Percentiles rank a stretch among this genome's conserved stretches.
Evolutionary conservation across 2,329 filamentous ascomycete genomes (phyloP).

Genomic region (Phialocephala sp.): DNA sequence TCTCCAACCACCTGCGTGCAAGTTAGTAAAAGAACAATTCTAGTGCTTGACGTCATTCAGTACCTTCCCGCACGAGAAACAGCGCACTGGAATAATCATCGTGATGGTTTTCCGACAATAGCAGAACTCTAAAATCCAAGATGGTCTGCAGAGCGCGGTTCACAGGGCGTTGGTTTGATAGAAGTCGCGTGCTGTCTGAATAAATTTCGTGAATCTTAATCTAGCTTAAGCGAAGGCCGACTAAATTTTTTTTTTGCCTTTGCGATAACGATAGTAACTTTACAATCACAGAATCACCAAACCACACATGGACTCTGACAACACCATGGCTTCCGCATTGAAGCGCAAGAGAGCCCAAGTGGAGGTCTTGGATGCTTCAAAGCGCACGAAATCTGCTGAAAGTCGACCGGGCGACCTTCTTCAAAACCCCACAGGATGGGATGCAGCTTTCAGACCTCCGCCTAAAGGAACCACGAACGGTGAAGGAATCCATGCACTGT

Average conservation of each 20-base stretch:
- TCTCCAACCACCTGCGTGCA: constrained; percentile 83
- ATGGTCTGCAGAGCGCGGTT: not conserved
- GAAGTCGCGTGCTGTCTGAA: constrained; percentile 3
- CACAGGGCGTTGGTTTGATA: not conserved
- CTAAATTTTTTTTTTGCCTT: not conserved
- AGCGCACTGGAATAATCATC: constrained; percentile 99
- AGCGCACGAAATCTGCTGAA: constrained; percentile 39
- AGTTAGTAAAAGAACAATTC: constrained; percentile 15
- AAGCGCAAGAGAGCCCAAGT: constrained; percentile 45
- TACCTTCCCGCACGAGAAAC: constrained; percentile 99
- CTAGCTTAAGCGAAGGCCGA: not conserved
- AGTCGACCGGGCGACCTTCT: constrained; percentile 23
- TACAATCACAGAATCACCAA: constrained; percentile 21
- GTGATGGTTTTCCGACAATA: constrained; percentile 46
- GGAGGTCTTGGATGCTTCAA: constrained; percentile 39
- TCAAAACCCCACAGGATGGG: constrained; percentile 34
- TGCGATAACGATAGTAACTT: not conserved
- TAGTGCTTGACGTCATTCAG: too few species aligned
- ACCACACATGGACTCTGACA: constrained; percentile 40
- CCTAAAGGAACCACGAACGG: constrained; percentile 3
- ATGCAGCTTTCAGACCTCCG: constrained; percentile 37
- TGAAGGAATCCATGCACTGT: constrained; percentile 29
- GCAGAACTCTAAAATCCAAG: not conserved
- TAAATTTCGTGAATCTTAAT: not conserved
- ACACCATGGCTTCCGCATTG: constrained; percentile 43